These are phyloP conservation scores for Waltergamsia citrina DNA, from an alignment of 2,329 filamentous ascomycete genomes.

Conservation along the genomic window DNA sequence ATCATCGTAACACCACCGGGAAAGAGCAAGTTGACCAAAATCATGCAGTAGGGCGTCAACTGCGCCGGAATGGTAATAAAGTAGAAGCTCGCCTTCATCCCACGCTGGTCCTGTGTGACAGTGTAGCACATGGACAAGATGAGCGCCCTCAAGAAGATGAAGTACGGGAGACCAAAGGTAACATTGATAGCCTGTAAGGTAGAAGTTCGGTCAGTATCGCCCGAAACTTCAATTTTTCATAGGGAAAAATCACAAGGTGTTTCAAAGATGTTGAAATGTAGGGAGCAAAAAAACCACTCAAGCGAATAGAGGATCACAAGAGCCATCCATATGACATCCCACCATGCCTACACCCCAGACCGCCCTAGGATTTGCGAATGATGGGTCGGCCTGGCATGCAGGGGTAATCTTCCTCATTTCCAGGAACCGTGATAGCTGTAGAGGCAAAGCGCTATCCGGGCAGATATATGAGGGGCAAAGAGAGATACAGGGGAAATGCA, in stretches of 20 bases:
- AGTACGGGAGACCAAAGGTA: slow-evolving; percentile 18
- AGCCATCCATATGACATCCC: slow-evolving; percentile 65
- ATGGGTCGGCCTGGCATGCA: slow-evolving; percentile 49
- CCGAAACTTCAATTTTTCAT: not conserved
- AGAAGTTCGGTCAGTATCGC: slow-evolving; percentile 5
- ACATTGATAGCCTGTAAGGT: slow-evolving; percentile 16
- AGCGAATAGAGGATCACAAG: slow-evolving; percentile 48
- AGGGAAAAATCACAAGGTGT: not conserved
- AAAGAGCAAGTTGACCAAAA: slow-evolving; percentile 64
- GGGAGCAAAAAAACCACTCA: slow-evolving; percentile 50
- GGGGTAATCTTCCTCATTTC: slow-evolving; percentile 74
- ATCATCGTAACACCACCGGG: slow-evolving; percentile 42
- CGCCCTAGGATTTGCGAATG: slow-evolving; percentile 60
- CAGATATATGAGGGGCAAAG: slow-evolving; percentile 55
- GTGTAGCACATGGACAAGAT: slow-evolving; percentile 78
- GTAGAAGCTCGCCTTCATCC: slow-evolving; percentile 67
- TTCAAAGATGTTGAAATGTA: slow-evolving; percentile 34
- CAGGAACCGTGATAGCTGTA: slow-evolving; percentile 77
- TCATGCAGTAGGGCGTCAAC: slow-evolving; percentile 70
- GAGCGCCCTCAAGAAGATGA: slow-evolving; percentile 52
- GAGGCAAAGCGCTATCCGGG: slow-evolving; percentile 59
- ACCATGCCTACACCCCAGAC: slow-evolving; percentile 64
- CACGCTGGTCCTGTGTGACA: slow-evolving; percentile 75
- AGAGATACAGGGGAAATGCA: slow-evolving; percentile 1
- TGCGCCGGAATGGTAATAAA: slow-evolving; percentile 78